These are phyloP conservation scores for Cladosporium colombiae DNA, from an alignment of 2,329 filamentous ascomycete genomes.

Conservation along the genomic window DNA sequence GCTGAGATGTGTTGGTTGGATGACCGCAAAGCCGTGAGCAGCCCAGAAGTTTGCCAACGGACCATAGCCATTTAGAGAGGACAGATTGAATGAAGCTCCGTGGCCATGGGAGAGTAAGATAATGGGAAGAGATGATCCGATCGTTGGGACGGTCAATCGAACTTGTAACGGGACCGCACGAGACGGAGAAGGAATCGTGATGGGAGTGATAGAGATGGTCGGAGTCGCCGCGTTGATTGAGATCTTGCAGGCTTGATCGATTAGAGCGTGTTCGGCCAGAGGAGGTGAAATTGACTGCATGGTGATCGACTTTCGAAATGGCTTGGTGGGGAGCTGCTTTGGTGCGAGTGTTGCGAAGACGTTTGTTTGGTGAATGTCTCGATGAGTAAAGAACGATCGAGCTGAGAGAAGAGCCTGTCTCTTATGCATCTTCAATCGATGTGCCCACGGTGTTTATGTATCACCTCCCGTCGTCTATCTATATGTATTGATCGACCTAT, in stretches of 20 bases:
- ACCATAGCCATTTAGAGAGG: constrained; percentile 5
- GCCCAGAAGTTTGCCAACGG: constrained; percentile 8
- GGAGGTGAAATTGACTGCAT: neutral
- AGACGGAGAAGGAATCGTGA: neutral
- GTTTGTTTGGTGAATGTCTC: neutral
- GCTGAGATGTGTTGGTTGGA: constrained; percentile 15
- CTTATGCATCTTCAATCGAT: neutral
- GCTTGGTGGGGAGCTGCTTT: neutral
- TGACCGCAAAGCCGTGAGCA: constrained; percentile 8
- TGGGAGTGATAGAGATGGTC: constrained; percentile 1
- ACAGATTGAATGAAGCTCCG: constrained; percentile 2
- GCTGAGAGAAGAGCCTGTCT: neutral
- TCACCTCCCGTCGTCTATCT: neutral
- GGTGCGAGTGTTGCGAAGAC: neutral
- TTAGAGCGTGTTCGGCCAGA: neutral
- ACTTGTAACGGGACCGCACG: constrained; percentile 6
- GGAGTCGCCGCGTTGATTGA: neutral
- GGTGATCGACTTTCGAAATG: neutral
- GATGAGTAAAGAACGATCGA: neutral
- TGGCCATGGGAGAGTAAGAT: constrained; percentile 14
- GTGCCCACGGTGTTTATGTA: neutral
- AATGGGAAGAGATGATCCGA: neutral
- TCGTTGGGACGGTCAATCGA: neutral
- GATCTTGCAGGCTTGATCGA: neutral
- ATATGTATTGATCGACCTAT: neutral